Base-by-base conservation (phyloP, 805 yeast genomes). In the Nakazawaea populi region DNA sequence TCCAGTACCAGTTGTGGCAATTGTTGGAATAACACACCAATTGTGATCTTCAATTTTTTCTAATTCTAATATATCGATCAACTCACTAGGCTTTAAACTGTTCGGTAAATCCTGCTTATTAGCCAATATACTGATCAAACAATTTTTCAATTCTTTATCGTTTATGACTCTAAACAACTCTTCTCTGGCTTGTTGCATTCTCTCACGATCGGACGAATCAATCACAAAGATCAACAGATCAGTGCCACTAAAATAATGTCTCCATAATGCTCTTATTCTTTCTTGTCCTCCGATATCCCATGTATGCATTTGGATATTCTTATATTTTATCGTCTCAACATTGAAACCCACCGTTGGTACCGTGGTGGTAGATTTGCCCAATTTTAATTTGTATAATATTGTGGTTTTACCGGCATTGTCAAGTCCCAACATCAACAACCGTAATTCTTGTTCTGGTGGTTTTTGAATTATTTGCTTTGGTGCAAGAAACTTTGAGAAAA, bases 221-320 rank as follows among this genome's bases (percentile, higher is more conserved):
- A 91, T 85, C 50, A 91, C 97, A 66, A 88, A 91, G 50, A 91
- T 89, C 52, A 91, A 76, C 8, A 96, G 96, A 63, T 89, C 87
- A 4, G 97, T 89, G 38, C 96, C 96, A 10, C 96, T 87, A 69
- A 87, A 89, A 70, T 91, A 91, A 65, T 91, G 97, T 68, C 97
- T 82, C 97, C 98, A 91, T 52, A 91, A 74, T 0, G 95, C 96
- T 63, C 97, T 80, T 58, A 90, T 80, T 67, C 95, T 76, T 61
- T 87, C 95, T 72, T 89, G 97, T 65, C 97, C 97, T 70, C 97
- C 97, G 54, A 94, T 94, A 68, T 88, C 96, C 96, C 96, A 88
- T 64, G 88, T 90, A 54, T 89, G 89, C 71, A 88, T 87, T 51
- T 87, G 83, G 52, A 87, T 84, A 66, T 87, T 87, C 65, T 84